Evolutionary conservation across 805 yeast genomes (phyloP), one percentile per base, ranked within the genome.

Genomic region (Ogataea ganodermae): DNA sequence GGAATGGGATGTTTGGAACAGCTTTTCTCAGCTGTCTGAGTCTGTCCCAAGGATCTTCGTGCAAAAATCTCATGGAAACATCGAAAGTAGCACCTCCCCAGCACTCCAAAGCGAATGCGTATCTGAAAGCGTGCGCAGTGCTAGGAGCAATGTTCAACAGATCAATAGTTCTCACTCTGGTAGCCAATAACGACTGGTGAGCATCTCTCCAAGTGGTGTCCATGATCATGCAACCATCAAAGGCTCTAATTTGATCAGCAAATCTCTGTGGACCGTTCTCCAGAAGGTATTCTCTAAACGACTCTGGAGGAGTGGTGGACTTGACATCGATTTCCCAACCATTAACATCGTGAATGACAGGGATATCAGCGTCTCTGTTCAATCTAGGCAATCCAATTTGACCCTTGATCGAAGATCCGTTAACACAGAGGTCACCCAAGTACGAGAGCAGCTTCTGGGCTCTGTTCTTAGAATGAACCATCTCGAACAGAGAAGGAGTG

Each of bases 31-130:
- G 76, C 70, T 81, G 79, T 69, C 96, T 82, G 69, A 94, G 79
- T 72, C 99, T 83, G 50, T 80, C 96, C 99, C 99, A 94, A 57
- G 99, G 99, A 69, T 91, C 97, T 76, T 94, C 99, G 70, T 92
- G 89, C 63, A 94, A 78, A 80, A 94, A 94, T 72, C 99, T 83
- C 98, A 94, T 91, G 46, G 96, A 86, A 46, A 94, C 99, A 66
- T 94, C 99, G 62, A 94, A 94, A 31, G 99, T 94, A 46, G 99
- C 99, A 72, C 99, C 99, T 73, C 99, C 99, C 99, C 99, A 94
- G 76, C 99, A 94, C 74, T 94, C 99, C 46, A 94, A 75, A 16
- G 99, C 94, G 69, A 90, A 94, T 3, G 96, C 96, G 54, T 92
- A 91, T 56, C 84, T 71, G 59, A 90, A 73, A 17, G 96, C 98